Percentiles rank a stretch among this genome's conserved stretches.
phyloP scores from a whole-genome alignment of 2,329 filamentous ascomycete genomes.

The Neoarthrinium moseri region DNA sequence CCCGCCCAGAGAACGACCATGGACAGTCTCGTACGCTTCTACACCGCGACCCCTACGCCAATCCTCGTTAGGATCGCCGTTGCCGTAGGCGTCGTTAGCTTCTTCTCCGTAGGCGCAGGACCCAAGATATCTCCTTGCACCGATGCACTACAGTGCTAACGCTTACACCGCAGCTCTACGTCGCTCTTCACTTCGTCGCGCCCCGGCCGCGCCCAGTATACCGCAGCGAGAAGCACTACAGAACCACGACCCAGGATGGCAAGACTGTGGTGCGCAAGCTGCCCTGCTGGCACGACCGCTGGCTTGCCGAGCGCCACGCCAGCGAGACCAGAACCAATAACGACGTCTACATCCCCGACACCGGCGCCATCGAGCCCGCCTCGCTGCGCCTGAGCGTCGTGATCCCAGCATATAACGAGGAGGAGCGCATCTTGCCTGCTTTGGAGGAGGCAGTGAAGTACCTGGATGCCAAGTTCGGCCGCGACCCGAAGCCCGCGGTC shows the following conservation, averaged over 20 bases:
- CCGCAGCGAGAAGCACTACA: slow-evolving; percentile 81
- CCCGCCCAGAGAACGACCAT: slow-evolving; percentile 12
- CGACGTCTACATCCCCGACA: slow-evolving; percentile 39
- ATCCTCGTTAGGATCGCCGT: slow-evolving; percentile 35
- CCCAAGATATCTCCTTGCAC: not conserved
- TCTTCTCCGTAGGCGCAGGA: slow-evolving; percentile 37
- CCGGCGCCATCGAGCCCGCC: slow-evolving; percentile 66
- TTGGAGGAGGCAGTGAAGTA: slow-evolving; percentile 88
- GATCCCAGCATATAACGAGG: slow-evolving; percentile 94
- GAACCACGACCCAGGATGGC: slow-evolving; percentile 69
- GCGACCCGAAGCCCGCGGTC: slow-evolving; percentile 15
- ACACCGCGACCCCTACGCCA: slow-evolving; percentile 36
- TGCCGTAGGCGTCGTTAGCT: slow-evolving; percentile 29
- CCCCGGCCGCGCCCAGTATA: slow-evolving; percentile 74
- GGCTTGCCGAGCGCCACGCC: slow-evolving; percentile 60
- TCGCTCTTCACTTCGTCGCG: slow-evolving; percentile 71
- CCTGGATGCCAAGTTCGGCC: slow-evolving; percentile 74
- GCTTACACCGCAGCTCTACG: slow-evolving; percentile 52
- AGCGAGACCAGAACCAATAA: slow-evolving; percentile 37
- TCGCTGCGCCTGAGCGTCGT: slow-evolving; percentile 89
- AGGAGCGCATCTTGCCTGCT: slow-evolving; percentile 77
- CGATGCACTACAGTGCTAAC: not conserved
- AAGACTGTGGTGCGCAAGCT: slow-evolving; percentile 55
- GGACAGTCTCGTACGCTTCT: slow-evolving; percentile 17
- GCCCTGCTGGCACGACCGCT: slow-evolving; percentile 85